Conservation (phyloP, 306 rosid genomes). For the Cucumis melo region DNA sequence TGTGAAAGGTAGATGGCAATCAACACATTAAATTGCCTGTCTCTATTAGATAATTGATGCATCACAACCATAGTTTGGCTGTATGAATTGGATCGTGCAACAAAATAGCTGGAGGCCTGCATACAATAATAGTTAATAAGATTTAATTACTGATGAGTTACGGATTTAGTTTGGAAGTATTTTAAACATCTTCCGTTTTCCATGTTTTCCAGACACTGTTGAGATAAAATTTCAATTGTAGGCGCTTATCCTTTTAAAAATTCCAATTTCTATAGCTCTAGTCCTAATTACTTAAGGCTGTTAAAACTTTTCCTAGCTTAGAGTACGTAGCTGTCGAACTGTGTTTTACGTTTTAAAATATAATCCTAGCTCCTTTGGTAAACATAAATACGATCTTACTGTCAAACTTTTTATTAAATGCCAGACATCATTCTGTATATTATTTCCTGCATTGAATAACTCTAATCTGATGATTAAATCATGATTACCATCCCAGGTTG, state of each 20-base stretch:
- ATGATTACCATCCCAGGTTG: slow-evolving; percentile 31
- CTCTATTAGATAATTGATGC: neutral
- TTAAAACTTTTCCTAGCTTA: neutral
- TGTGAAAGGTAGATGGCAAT: neutral
- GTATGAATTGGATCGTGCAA: neutral
- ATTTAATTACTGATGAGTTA: neutral
- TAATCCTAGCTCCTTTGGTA: neutral
- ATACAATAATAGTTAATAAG: neutral
- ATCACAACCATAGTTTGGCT: neutral
- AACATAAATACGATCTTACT: neutral
- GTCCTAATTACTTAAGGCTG: neutral
- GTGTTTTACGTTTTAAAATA: neutral
- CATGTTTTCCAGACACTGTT: neutral
- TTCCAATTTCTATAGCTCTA: neutral
- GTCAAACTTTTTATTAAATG: neutral
- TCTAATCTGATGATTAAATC: neutral
- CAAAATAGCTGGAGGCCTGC: neutral
- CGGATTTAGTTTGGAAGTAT: neutral
- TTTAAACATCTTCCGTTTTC: neutral
- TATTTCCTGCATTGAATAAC: neutral
- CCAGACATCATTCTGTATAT: neutral
- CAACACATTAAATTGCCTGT: neutral
- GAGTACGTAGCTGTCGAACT: neutral
- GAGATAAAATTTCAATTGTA: neutral
- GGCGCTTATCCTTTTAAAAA: neutral